Evolutionary conservation across 345 rosid species (phyloP).

Genomic region (Brassica incana): DNA sequence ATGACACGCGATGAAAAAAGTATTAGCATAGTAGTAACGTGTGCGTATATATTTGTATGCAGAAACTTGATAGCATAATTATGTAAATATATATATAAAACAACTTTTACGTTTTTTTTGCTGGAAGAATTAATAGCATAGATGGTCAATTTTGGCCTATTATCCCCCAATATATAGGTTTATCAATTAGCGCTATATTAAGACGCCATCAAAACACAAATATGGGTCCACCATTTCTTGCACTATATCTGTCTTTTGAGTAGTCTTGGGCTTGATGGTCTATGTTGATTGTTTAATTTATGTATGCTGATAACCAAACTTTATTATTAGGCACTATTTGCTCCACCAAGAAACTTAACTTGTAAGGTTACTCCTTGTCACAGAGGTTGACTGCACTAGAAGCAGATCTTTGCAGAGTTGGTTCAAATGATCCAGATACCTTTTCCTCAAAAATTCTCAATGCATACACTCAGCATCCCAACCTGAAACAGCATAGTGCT

Average conservation of each 20-base stretch:
- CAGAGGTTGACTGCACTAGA: constrained; percentile 68
- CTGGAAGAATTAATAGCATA: not conserved
- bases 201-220: not conserved
- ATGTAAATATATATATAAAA: too few species aligned
- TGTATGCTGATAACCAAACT: not conserved
- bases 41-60: not conserved
- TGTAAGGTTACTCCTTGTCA: not conserved
- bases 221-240: not conserved
- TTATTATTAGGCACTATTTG: not conserved
- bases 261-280: not conserved
- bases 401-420: constrained; percentile 47
- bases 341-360: not conserved
- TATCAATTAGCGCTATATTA: too few species aligned
- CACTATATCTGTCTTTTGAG: not conserved
- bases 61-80: too few species aligned
- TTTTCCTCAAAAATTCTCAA: constrained; percentile 52
- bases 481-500: constrained; percentile 60
- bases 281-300: not conserved
- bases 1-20: not conserved
- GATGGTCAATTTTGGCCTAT: not conserved
- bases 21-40: not conserved
- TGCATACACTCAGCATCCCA: constrained; percentile 52
- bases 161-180: too few species aligned
- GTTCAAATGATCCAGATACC: constrained; percentile 48
- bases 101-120: too few species aligned